Conservation (phyloP, 2,329 filamentous ascomycete species). For the Trichoderma guizhouense region DNA sequence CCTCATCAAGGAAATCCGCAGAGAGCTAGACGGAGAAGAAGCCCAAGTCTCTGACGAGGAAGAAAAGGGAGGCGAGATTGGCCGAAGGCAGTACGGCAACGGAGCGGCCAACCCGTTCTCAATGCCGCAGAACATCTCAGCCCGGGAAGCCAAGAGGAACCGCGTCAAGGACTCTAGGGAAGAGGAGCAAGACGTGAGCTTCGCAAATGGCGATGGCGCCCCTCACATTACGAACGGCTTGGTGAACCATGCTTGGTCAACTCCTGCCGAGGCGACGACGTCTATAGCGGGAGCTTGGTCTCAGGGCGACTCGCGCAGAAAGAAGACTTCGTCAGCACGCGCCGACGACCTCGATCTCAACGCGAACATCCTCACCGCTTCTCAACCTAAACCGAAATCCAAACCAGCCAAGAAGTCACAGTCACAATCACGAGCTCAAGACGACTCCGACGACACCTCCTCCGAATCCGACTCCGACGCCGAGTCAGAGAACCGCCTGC, state of each 20-base stretch:
- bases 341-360: conserved; percentile 41
- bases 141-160: conserved; percentile 30
- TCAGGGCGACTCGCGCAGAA: conserved; percentile 35
- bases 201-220: conserved; percentile 23
- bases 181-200: conserved; percentile 24
- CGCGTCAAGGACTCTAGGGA: conserved; percentile 23
- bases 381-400: conserved; percentile 30
- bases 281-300: conserved; percentile 43
- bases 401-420: conserved; percentile 15
- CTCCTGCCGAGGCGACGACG: conserved; percentile 24
- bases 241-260: conserved; percentile 23
- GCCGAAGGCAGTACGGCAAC: conserved; percentile 67
- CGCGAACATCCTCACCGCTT: conserved; percentile 33
- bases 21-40: conserved; percentile 66
- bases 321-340: conserved; percentile 33
- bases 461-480: conserved; percentile 46
- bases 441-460: conserved; percentile 30
- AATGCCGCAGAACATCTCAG: conserved; percentile 22
- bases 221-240: conserved; percentile 23
- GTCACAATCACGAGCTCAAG: conserved; percentile 4
- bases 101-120: conserved; percentile 33
- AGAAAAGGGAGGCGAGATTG: conserved; percentile 58
- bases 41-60: conserved; percentile 48
- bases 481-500: conserved; percentile 50
- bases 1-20: conserved; percentile 64